These are phyloP conservation scores for Cryoendolithus antarcticus DNA, from an alignment of 2,329 filamentous ascomycete species.

Conservation along the genomic window DNA sequence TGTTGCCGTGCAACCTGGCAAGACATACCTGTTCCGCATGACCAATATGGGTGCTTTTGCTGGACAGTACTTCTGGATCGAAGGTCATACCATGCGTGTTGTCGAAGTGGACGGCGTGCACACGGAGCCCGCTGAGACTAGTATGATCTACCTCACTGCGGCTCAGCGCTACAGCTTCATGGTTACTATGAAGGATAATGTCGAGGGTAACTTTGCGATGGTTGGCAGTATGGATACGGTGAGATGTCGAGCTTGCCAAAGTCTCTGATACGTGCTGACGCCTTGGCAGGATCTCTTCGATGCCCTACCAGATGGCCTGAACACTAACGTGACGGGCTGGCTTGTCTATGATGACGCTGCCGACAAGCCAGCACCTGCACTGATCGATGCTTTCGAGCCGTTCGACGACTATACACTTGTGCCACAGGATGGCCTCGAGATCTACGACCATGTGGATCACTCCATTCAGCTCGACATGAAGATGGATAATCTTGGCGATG, in stretches of 20 bases:
- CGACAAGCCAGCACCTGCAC: slow-evolving; percentile 36
- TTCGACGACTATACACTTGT: slow-evolving; percentile 64
- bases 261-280: slow-evolving; percentile 6
- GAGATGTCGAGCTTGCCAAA: slow-evolving; percentile 1
- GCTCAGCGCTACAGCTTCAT: slow-evolving; percentile 61
- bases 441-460: slow-evolving; percentile 51
- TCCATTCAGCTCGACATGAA: slow-evolving; percentile 45
- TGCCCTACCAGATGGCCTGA: slow-evolving; percentile 50
- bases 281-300: slow-evolving; percentile 45
- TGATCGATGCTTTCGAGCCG: slow-evolving; percentile 49
- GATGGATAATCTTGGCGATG: slow-evolving; percentile 57
- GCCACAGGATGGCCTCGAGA: slow-evolving; percentile 52
- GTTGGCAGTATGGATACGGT: slow-evolving; percentile 37
- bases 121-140: slow-evolving; percentile 46
- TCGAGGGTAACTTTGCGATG: slow-evolving; percentile 48
- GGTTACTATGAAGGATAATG: slow-evolving; percentile 46
- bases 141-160: slow-evolving; percentile 53
- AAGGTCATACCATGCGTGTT: slow-evolving; percentile 52
- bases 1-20: slow-evolving; percentile 36
- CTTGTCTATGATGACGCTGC: slow-evolving; percentile 42
- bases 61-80: slow-evolving; percentile 59
- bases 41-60: slow-evolving; percentile 61
- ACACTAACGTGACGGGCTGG: slow-evolving; percentile 49
- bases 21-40: slow-evolving; percentile 53
- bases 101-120: slow-evolving; percentile 61